Conservation (phyloP, 2,329 filamentous ascomycete species). For the Exophiala lecanii-corni region DNA sequence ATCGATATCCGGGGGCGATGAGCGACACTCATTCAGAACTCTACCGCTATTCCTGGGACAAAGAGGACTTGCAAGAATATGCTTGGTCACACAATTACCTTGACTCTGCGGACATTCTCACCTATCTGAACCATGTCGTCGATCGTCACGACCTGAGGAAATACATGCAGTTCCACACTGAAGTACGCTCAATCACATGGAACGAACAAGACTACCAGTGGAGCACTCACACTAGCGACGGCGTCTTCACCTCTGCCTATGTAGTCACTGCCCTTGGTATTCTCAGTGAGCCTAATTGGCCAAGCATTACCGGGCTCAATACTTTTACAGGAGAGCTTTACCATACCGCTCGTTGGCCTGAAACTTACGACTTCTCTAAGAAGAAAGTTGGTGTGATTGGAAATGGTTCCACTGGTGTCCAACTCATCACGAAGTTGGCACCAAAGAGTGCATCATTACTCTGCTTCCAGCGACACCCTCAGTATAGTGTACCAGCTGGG, state of each 20-base stretch:
- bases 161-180: background rate
- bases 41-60: constrained; percentile 44
- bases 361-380: constrained; percentile 47
- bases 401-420: constrained; percentile 56
- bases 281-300: constrained; percentile 55
- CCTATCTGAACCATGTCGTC: constrained; percentile 46
- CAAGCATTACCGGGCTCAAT: constrained; percentile 54
- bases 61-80: constrained; percentile 38
- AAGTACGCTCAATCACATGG: constrained; percentile 29
- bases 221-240: constrained; percentile 39
- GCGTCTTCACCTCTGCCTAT: constrained; percentile 35
- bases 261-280: constrained; percentile 46
- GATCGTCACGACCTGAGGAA: constrained; percentile 30
- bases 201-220: constrained; percentile 36
- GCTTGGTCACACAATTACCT: constrained; percentile 32
- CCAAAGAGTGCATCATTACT: constrained; percentile 48
- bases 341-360: constrained; percentile 58
- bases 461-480: constrained; percentile 59
- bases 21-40: constrained; percentile 41
- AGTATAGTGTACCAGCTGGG: constrained; percentile 58
- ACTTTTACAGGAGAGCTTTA: constrained; percentile 56
- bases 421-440: constrained; percentile 58
- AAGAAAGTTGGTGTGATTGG: constrained; percentile 63
- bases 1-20: constrained; percentile 36
- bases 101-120: constrained; percentile 36